phyloP scores from a whole-genome alignment of 202 grass and related monocot species.

The Tripidium arundinaceum region DNA sequence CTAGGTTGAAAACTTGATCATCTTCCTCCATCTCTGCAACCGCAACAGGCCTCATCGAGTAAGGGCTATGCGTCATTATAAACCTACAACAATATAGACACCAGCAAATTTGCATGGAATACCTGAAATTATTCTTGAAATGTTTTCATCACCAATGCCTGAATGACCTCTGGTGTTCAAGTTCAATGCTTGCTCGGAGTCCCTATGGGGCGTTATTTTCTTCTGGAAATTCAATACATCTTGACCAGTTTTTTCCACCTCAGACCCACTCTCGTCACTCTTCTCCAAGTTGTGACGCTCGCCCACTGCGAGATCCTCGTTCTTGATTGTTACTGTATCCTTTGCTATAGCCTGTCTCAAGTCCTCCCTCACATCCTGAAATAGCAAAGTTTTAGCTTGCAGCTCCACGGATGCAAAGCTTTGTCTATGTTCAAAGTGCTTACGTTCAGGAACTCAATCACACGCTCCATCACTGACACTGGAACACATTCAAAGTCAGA shows the following conservation, averaged over 20 bases:
- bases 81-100: neutral
- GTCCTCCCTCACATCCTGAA: constrained; percentile 88
- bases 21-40: constrained; percentile 71
- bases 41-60: neutral
- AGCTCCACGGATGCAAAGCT: constrained; percentile 24
- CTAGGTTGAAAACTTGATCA: constrained; percentile 56
- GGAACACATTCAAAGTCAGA: constrained; percentile 93
- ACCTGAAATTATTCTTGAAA: constrained; percentile 58
- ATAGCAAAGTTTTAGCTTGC: constrained; percentile 27
- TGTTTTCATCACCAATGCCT: constrained; percentile 25
- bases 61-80: neutral
- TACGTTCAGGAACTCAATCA: constrained; percentile 89
- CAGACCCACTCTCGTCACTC: constrained; percentile 19
- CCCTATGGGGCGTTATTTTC: constrained; percentile 63
- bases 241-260: constrained; percentile 23
- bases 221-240: constrained; percentile 76
- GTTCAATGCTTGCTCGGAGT: constrained; percentile 23
- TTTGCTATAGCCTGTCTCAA: constrained; percentile 67
- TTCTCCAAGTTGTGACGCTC: constrained; percentile 7
- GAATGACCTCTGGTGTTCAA: constrained; percentile 4
- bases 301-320: constrained; percentile 47
- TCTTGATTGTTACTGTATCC: constrained; percentile 71
- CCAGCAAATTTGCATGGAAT: neutral
- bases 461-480: constrained; percentile 73
- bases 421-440: constrained; percentile 28